Conservation (phyloP, 306 rosid genomes). For the Rosa multiflora region DNA sequence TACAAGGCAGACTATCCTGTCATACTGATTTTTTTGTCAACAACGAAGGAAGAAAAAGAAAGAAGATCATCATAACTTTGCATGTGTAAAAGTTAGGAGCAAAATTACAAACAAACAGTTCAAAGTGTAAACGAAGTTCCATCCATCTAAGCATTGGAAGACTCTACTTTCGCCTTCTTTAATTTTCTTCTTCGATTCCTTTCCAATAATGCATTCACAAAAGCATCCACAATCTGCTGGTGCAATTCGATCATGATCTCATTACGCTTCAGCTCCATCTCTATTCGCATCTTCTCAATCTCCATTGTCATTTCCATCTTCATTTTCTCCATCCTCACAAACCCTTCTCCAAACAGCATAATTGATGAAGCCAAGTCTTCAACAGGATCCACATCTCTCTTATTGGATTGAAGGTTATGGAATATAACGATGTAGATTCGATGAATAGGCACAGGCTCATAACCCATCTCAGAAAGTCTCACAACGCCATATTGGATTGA, state of each 20-base stretch:
- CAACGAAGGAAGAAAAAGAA: too few species aligned
- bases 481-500: too few species aligned
- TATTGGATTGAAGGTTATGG: too few species aligned
- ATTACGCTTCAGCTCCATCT: background rate
- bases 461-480: too few species aligned
- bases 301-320: background rate
- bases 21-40: background rate
- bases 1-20: background rate
- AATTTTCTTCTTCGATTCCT: background rate
- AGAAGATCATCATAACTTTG: background rate
- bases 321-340: conserved; percentile 4
- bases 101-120: background rate
- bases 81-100: background rate
- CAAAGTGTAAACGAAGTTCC: background rate
- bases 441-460: too few species aligned
- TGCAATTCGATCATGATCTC: background rate
- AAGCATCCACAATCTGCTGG: background rate
- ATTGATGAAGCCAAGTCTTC: background rate
- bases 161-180: background rate
- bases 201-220: background rate
- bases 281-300: conserved; percentile 5
- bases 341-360: background rate
- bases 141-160: background rate
- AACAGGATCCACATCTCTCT: background rate
- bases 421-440: too few species aligned